A percentile compares a stretch with the other conserved stretches of the same genome.
These are phyloP conservation scores for Avicennia marina DNA, from an alignment of 257 asterid species.

Conservation along the genomic window DNA sequence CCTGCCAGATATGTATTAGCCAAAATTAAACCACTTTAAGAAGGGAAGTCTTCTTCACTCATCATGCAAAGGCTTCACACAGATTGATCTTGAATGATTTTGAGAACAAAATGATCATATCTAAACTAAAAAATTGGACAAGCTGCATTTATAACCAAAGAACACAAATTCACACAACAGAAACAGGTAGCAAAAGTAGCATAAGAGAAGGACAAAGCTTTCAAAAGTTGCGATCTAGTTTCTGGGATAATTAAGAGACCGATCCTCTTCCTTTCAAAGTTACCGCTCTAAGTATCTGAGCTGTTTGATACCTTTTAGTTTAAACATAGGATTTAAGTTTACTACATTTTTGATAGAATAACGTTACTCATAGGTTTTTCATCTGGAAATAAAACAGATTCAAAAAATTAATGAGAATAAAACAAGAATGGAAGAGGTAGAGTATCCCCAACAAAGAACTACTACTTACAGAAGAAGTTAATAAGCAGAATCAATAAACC, in stretches of 20 bases:
- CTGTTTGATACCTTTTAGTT: neutral
- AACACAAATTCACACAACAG: neutral
- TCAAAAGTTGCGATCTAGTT: too few species aligned
- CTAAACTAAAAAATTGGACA: neutral
- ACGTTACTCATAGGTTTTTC: too few species aligned
- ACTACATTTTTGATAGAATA: too few species aligned
- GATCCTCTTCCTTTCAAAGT: neutral
- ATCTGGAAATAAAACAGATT: too few species aligned
- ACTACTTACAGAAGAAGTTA: too few species aligned
- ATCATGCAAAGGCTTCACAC: conserved; percentile 6
- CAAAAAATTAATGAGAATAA: too few species aligned
- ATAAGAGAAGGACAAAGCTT: too few species aligned
- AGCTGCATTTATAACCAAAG: neutral
- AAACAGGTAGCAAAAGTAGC: neutral
- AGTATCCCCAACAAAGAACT: too few species aligned
- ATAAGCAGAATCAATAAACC: neutral
- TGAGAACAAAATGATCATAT: too few species aligned
- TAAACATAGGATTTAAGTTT: too few species aligned
- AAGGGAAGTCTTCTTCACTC: neutral
- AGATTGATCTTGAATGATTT: neutral
- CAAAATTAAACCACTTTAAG: conserved; percentile 8
- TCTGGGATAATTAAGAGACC: neutral
- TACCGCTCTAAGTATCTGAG: neutral
- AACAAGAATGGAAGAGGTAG: too few species aligned
- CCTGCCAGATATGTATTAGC: conserved; percentile 45